phyloP scores from a whole-genome alignment of 768 basidiomycete genomes.

The Mycena capillaripes region DNA sequence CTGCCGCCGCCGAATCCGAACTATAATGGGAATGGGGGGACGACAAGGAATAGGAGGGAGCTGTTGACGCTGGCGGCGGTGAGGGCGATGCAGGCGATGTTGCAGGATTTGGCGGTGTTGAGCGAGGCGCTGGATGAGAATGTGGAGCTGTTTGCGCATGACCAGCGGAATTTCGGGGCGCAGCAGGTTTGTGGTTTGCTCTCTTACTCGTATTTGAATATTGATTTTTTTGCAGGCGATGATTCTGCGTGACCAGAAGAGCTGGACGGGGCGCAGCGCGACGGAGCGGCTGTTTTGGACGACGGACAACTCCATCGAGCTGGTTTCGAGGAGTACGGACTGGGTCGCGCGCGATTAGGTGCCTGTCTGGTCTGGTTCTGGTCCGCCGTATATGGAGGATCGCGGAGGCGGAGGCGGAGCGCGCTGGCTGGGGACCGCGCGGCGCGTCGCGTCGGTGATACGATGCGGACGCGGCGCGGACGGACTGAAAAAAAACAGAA shows the following conservation, averaged over 20 bases:
- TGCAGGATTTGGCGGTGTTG: constrained; percentile 90
- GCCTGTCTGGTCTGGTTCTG: background rate
- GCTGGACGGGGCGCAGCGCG: constrained; percentile 92
- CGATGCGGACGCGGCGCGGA: too few species aligned
- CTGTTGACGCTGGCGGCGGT: constrained; percentile 79
- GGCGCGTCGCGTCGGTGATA: background rate
- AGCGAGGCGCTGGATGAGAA: constrained; percentile 93
- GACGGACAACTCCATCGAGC: constrained; percentile 90
- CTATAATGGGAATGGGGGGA: constrained; percentile 56
- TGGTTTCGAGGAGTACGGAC: constrained; percentile 87
- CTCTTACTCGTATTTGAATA: background rate
- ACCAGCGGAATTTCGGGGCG: constrained; percentile 95
- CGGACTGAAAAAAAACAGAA: constrained; percentile 13
- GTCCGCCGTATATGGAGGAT: background rate
- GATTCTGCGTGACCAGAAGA: constrained; percentile 95
- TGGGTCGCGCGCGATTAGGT: constrained; percentile 87
- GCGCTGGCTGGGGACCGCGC: background rate
- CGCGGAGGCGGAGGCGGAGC: background rate
- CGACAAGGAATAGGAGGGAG: constrained; percentile 85
- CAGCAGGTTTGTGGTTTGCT: constrained; percentile 78
- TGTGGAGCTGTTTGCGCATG: constrained; percentile 91
- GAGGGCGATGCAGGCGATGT: constrained; percentile 84
- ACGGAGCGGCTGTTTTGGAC: constrained; percentile 96
- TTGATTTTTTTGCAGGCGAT: constrained; percentile 74
- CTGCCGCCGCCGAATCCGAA: constrained; percentile 67